These are phyloP conservation scores for Linderina pennispora DNA, from an alignment of 192 early-diverging fungal species.

Conservation along the genomic window DNA sequence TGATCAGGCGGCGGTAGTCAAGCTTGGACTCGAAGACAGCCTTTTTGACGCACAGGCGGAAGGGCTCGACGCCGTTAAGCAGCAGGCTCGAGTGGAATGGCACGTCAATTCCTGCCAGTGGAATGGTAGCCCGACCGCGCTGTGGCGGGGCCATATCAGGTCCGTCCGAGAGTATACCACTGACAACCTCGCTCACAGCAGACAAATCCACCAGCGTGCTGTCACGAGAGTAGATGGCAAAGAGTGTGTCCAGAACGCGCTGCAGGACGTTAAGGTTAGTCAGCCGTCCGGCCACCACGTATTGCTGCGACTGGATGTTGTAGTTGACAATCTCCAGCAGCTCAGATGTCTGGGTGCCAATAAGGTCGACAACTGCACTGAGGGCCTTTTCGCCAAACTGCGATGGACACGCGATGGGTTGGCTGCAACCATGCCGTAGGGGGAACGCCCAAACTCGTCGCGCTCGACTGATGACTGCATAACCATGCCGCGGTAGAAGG, in stretches of 20 bases:
- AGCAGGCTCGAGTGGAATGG: conserved; percentile 88
- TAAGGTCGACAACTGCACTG: conserved; percentile 51
- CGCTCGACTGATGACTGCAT: conserved; percentile 92
- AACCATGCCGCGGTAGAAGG: conserved; percentile 93
- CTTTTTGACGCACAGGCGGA: conserved; percentile 77
- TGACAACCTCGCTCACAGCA: conserved; percentile 62
- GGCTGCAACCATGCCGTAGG: conserved; percentile 93
- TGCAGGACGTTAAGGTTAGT: conserved; percentile 70
- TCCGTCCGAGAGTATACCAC: conserved; percentile 52
- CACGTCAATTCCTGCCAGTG: conserved; percentile 86
- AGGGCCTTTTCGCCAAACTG: conserved; percentile 66
- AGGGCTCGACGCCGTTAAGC: conserved; percentile 72
- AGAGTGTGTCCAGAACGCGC: conserved; percentile 76
- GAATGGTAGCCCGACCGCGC: conserved; percentile 83
- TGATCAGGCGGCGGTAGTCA: conserved; percentile 58
- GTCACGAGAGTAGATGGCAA: conserved; percentile 21
- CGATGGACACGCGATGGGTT: conserved; percentile 80
- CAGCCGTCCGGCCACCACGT: conserved; percentile 87
- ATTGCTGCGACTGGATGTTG: conserved; percentile 93
- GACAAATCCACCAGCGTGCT: too few species aligned
- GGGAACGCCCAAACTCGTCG: conserved; percentile 66
- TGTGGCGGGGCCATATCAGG: conserved; percentile 56
- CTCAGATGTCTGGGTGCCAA: conserved; percentile 66
- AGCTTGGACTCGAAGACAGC: conserved; percentile 62
- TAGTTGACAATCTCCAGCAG: conserved; percentile 94